Base-by-base conservation (phyloP, 805 yeast species). In the Saturnispora serradocipensis region DNA sequence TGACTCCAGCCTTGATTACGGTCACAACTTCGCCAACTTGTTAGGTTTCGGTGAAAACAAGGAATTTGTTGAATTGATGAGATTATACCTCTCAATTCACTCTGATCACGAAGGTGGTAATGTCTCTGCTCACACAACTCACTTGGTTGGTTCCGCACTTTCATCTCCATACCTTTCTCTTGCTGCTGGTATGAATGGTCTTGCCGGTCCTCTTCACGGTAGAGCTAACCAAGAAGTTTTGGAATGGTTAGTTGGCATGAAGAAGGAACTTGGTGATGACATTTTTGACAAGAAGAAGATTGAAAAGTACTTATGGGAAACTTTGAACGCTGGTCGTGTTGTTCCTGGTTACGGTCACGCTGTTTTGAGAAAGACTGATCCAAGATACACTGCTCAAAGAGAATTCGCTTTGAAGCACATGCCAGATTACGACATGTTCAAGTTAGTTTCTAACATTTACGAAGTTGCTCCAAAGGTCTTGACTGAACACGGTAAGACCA, bases 51-150 rank as follows among this genome's bases (percentile, higher is more conserved):
- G 82, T 59, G 70, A 70, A 53, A 79, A 81, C 71, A 73, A 74
- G 59, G 88, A 84, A 66, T 86, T 86, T 66, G 77, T 81, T 53
- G 90, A 86, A 68, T 76, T 86, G 62, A 80, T 86, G 81, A 81
- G 95, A 73, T 74, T 86, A 59, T 86, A 86, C 76, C 70, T 85
- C 64, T 81, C 91, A 55, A 81, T 86, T 66, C 95, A 86, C 75
- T 79, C 88, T 51, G 95, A 86, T 68, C 95, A 86, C 73, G 95
- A 86, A 75, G 95, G 93, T 72, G 93, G 93, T 70, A 85, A 85
- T 66, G 93, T 85, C 55, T 82, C 88, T 56, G 93, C 93, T 46
- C 93, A 85, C 73, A 81, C 93, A 58, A 85, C 93, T 53, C 91
- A 86, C 71, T 72, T 85, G 66, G 93, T 85, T 56, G 93, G 93